Percentiles rank a stretch among this genome's conserved stretches.
These are phyloP conservation scores for Trichoderma arundinaceum DNA, from an alignment of 2,329 filamentous ascomycete genomes.

Conservation along the genomic window DNA sequence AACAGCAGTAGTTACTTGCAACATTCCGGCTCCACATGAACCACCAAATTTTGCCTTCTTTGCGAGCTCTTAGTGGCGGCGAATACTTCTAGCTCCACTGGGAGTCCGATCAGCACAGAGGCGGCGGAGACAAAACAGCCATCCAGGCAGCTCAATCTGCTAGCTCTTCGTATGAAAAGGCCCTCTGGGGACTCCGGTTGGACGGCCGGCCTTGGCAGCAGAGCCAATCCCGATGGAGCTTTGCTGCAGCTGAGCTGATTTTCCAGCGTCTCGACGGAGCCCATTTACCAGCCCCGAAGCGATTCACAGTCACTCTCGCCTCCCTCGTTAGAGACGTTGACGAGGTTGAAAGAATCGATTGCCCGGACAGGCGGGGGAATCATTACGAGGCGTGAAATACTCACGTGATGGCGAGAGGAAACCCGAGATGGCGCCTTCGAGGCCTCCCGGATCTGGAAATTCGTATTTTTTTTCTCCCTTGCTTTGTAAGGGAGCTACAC, in stretches of 20 bases:
- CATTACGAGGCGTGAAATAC: not conserved
- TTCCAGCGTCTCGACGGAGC: not conserved
- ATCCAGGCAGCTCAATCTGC: no score
- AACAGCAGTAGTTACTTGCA: not conserved
- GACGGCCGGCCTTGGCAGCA: slow-evolving; percentile 7
- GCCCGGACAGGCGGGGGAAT: not conserved
- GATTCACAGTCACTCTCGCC: not conserved
- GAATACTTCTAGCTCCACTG: slow-evolving; percentile 17
- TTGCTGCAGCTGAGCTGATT: slow-evolving; percentile 16
- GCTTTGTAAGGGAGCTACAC: not conserved
- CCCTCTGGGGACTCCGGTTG: not conserved
- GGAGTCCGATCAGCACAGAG: not conserved
- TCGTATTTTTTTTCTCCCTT: not conserved
- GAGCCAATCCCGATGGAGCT: slow-evolving; percentile 5
- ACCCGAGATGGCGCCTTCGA: not conserved
- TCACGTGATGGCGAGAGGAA: slow-evolving; percentile 6
- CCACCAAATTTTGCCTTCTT: not conserved
- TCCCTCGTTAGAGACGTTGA: not conserved
- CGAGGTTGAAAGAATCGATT: no score
- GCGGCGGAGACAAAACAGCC: slow-evolving; percentile 6
- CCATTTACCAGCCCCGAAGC: not conserved
- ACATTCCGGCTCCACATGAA: not conserved
- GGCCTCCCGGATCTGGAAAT: not conserved
- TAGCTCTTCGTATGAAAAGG: not conserved
- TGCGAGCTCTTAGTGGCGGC: slow-evolving; percentile 8